Evolutionary conservation across 805 yeast genomes (phyloP).

Genomic region (Ogataea siamensis): DNA sequence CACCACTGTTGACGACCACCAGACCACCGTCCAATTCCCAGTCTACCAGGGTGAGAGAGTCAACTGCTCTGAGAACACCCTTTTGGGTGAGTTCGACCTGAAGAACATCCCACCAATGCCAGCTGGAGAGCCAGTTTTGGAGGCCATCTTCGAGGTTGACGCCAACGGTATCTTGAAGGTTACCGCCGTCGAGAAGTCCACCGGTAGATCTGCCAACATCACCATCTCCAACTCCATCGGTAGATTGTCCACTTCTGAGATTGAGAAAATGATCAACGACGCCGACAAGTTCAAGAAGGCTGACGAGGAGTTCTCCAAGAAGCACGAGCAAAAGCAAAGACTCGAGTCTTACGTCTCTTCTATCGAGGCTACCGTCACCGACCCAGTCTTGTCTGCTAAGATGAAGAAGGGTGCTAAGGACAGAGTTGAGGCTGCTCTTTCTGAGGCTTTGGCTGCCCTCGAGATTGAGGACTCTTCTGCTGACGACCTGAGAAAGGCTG

Average conservation of each 20-base stretch:
- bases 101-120: constrained; percentile 97
- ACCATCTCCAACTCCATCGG: constrained; percentile 99
- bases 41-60: constrained; percentile 99
- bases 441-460: constrained; percentile 97
- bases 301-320: constrained; percentile 98
- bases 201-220: constrained; percentile 97
- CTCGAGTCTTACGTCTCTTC: constrained; percentile 97
- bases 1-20: constrained; percentile 98
- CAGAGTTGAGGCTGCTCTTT: constrained; percentile 95
- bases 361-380: constrained; percentile 93
- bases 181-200: constrained; percentile 97
- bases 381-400: constrained; percentile 97
- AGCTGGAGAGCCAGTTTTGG: constrained; percentile 99
- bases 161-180: constrained; percentile 99
- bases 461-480: constrained; percentile 95
- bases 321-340: constrained; percentile 98
- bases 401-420: constrained; percentile 96
- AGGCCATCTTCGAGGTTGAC: constrained; percentile 98
- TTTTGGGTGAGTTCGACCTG: constrained; percentile 97
- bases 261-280: constrained; percentile 97
- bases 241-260: constrained; percentile 93
- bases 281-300: constrained; percentile 99
- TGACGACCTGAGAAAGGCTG: constrained; percentile 99
- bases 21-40: constrained; percentile 98
- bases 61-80: constrained; percentile 95